Conservation (phyloP, 768 basidiomycete genomes). For the Boletales sp. region DNA sequence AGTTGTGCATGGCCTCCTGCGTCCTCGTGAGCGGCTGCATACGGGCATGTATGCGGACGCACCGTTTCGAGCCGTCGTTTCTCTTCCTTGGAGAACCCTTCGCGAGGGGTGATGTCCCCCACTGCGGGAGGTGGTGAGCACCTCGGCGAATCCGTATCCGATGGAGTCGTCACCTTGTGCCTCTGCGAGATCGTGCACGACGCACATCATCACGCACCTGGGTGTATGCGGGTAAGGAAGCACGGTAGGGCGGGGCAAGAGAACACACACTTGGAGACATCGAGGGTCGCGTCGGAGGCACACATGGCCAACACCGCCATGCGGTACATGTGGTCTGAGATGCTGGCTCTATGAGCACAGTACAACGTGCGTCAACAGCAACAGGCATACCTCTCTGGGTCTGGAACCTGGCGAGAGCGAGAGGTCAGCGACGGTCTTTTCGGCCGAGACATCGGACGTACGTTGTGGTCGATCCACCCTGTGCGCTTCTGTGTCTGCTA, state of each 20-base stretch:
- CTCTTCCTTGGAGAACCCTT: conserved; percentile 77
- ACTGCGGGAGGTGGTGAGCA: conserved; percentile 39
- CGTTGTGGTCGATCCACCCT: conserved; percentile 86
- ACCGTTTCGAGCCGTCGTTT: conserved; percentile 78
- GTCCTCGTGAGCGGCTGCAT: neutral
- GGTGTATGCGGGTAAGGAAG: neutral
- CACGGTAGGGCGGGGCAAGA: neutral
- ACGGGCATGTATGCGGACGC: conserved; percentile 9
- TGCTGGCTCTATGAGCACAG: conserved; percentile 40
- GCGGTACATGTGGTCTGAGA: conserved; percentile 96
- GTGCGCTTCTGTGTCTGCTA: conserved; percentile 89
- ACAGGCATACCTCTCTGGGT: conserved; percentile 67
- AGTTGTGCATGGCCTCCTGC: conserved; percentile 88
- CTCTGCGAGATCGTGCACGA: conserved; percentile 96
- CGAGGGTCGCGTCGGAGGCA: conserved; percentile 66
- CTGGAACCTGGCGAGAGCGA: conserved; percentile 54
- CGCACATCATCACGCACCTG: conserved; percentile 83
- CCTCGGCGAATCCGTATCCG: neutral
- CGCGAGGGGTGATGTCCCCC: conserved; percentile 89
- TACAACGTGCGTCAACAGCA: no score
- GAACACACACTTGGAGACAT: conserved; percentile 64
- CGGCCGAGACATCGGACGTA: neutral
- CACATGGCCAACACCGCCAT: conserved; percentile 96
- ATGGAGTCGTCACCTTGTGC: conserved; percentile 61
- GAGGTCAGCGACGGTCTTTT: conserved; percentile 2